These are phyloP conservation scores for Rutidosis leptorrhynchoides DNA, from an alignment of 129 eudicot genomes.

Conservation along the genomic window DNA sequence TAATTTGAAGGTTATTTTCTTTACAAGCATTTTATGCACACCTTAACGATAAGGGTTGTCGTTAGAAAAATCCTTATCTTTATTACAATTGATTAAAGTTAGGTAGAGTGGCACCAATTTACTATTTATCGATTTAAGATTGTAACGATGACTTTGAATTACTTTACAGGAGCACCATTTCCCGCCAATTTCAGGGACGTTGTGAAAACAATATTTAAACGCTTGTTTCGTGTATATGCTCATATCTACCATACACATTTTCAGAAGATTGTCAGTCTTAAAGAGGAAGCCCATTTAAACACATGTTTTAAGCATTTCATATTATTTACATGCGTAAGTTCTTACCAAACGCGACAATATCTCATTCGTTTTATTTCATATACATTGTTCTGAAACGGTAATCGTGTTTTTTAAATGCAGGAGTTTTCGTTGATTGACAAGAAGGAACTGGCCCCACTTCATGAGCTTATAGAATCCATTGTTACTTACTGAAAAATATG, in stretches of 20 bases:
- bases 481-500: constrained; percentile 50
- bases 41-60: too few relatives aligned
- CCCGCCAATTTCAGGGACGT: constrained; percentile 91
- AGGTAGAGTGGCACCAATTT: too few relatives aligned
- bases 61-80: too few relatives aligned
- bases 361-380: constrained; percentile 39
- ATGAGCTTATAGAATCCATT: constrained; percentile 88
- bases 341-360: constrained; percentile 15
- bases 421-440: constrained; percentile 89
- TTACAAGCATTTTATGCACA: too few relatives aligned
- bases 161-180: constrained; percentile 74
- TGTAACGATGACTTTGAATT: not conserved
- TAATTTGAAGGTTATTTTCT: too few relatives aligned
- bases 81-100: too few relatives aligned
- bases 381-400: constrained; percentile 24
- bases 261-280: constrained; percentile 89
- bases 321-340: constrained; percentile 85
- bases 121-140: constrained; percentile 20
- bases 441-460: constrained; percentile 97
- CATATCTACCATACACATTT: constrained; percentile 93
- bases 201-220: constrained; percentile 91
- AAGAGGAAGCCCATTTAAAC: constrained; percentile 94
- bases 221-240: constrained; percentile 91
- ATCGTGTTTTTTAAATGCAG: constrained; percentile 43
- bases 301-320: constrained; percentile 98